Evolutionary conservation across 495 filamentous ascomycete species (phyloP), one percentile per base, ranked within the genome.

Genomic region (Aspergillus homomorphus): DNA sequence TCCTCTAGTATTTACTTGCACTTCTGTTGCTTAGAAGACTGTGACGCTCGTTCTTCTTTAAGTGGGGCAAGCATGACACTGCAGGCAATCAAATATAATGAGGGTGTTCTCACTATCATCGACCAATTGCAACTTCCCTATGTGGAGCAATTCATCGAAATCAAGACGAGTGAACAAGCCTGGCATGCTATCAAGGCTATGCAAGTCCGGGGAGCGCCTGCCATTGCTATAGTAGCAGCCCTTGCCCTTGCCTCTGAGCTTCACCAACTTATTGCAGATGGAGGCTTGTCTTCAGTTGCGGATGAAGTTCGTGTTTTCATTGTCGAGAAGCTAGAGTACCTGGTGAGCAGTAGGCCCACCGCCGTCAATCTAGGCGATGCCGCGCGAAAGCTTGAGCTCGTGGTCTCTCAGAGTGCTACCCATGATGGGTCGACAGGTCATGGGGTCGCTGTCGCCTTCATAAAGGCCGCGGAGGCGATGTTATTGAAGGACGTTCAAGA

Each of bases 221-320:
- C 95, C 43, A 98, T 98, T 66, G 94, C 95, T 33, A 97, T 98
- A 53, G 94, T 98, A 16, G 94, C 95, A 22, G 91, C 90, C 7
- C 83, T 98, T 38, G 86, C 88, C 6, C 83, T 96, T 30, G 91
- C 89, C 6, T 87, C 94, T 14, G 76, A 79, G 46, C 61, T 77
- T 20, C 58, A 67, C 21, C 51, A 49, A 16, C 60, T 74, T 14
- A 42, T 65, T 14, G 51, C 53, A n/a, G 46, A 54, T 16, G 58
- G 62, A 8, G 64, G 70, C 26, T 42, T 74, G 28, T 63, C 74
- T 4, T 38, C 77, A 1, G 77, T 72, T 4, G 66, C 81, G 7
- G 79, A 84, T 42, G 85, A 90, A n/a, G 80, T 84, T 28, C 75
- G 79, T 60, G 64, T 74, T 0, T 87, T 89, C 66, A 89, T 96